Evolutionary conservation across 805 yeast genomes (phyloP).

Genomic region (Maudiozyma bulderi): DNA sequence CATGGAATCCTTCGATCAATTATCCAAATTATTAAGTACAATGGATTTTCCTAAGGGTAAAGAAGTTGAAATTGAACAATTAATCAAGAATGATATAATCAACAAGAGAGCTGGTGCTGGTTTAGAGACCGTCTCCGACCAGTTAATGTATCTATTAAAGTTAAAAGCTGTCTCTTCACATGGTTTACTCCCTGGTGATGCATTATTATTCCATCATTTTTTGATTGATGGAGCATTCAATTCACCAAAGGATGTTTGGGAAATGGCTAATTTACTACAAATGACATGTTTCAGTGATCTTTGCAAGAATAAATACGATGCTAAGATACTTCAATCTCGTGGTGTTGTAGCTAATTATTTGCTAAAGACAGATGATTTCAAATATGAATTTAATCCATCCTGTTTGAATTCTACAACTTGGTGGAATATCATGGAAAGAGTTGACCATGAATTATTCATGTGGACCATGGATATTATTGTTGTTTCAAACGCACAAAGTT

Average conservation of each 20-base stretch:
- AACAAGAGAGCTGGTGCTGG: conserved; percentile 9
- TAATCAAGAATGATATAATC: conserved; percentile 13
- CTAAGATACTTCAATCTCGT: conserved; percentile 24
- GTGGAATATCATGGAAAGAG: conserved; percentile 26
- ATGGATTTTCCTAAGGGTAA: conserved; percentile 28
- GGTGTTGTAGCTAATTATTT: conserved; percentile 27
- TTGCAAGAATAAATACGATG: conserved; percentile 23
- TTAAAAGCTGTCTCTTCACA: conserved; percentile 29
- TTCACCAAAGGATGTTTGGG: conserved; percentile 23
- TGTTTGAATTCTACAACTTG: conserved; percentile 26
- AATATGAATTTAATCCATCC: conserved; percentile 24
- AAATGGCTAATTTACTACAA: conserved; percentile 24
- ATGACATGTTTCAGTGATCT: conserved; percentile 25
- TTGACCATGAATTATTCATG: conserved; percentile 26
- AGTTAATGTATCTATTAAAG: conserved; percentile 25
- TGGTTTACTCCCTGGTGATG: conserved; percentile 31
- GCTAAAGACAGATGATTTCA: conserved; percentile 23
- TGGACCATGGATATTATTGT: conserved; percentile 30
- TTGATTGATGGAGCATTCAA: conserved; percentile 15
- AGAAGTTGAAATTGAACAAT: conserved; percentile 21
- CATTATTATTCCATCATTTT: conserved; percentile 27
- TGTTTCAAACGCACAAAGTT: conserved; percentile 28
- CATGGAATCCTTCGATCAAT: conserved; percentile 33
- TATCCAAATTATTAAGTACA: conserved; percentile 22
- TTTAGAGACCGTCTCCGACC: conserved; percentile 8